Evolutionary conservation across 2,329 filamentous ascomycete species (phyloP).

Genomic region (Colletotrichum orchidophilum): DNA sequence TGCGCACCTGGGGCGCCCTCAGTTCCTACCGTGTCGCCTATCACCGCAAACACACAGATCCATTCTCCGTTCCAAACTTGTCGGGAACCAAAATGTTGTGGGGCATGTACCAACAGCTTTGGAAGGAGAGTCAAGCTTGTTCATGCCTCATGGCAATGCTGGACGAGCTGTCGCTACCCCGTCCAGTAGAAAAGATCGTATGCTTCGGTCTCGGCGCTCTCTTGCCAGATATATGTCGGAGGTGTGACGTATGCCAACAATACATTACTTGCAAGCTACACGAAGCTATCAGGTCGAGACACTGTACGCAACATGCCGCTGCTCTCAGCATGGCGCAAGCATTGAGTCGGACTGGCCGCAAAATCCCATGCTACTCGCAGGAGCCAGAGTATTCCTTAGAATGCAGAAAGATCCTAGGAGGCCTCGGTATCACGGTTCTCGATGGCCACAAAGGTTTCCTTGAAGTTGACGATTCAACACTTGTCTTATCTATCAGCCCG

Average conservation of each 20-base stretch:
- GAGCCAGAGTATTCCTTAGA: not conserved
- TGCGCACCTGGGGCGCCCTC: not conserved
- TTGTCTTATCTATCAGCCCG: constrained; percentile 33
- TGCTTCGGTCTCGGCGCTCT: not conserved
- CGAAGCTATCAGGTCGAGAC: not conserved
- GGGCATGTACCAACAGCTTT: not conserved
- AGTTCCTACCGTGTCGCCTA: not conserved
- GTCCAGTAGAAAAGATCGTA: not conserved
- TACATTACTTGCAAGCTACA: not conserved
- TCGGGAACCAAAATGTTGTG: not conserved
- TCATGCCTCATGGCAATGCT: not conserved
- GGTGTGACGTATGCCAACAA: not conserved
- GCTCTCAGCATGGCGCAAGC: not conserved
- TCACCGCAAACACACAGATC: not conserved
- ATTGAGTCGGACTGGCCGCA: not conserved
- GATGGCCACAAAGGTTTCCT: constrained; percentile 33
- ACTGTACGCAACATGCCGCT: not conserved
- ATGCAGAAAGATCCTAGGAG: not conserved
- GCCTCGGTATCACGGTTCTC: constrained; percentile 25
- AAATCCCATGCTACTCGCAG: not conserved
- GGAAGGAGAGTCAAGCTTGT: not conserved
- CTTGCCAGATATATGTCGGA: not conserved
- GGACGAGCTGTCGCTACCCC: not conserved
- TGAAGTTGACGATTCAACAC: constrained; percentile 32
- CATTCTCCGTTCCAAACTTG: not conserved